Base-by-base conservation (phyloP, 2,329 filamentous ascomycete genomes). In the Stromatinia cepivora region DNA sequence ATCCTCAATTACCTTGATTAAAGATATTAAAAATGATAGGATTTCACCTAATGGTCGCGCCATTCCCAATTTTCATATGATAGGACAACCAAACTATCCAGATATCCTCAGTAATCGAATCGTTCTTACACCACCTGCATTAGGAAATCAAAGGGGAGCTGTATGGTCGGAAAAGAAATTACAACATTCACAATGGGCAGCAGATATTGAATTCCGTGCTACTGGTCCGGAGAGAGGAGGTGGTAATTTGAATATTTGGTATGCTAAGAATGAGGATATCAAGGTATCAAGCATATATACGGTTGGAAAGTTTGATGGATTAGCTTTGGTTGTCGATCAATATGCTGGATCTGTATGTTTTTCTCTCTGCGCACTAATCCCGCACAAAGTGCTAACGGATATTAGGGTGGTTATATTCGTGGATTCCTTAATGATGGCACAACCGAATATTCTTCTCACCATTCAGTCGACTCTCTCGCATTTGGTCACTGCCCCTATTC, bases 241-340 rank as follows among this genome's bases (percentile, higher is more conserved):
- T 70, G 95, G 95, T 62, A 97, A 96, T 81, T 83, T 99, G 74
- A 94, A 98, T 80, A 85, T 99, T 76, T 99, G 95, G 95, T 92
- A 96, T 77, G 89, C 87, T 66, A 89, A 88, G 75, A 86, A 92
- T 71, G 91, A 91, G 45, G 83, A 84, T 42, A 83, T 97, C 68
- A 90, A 88, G 68, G 86, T 89, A 34, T 86, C 87, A 73, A 96
- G 92, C 80, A 88, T 97, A 74, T 97, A 97, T 81, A 95, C 91
- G 0, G 90, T 90, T 13, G 88, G 88, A 67, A 88, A 87, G 75
- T 99, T 97, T 76, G 94, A 98, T 76, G 95, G 95, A n/a, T 82
- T 99, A 74, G 94, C 88, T 46, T 82, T 99, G 69, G 90, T 96
- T 34, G 81, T 99, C 67, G 94, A 98, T 81, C 89, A 91, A 72